A percentile compares a stretch with the other conserved stretches of the same genome.
These are phyloP conservation scores for Euphorbia neoarborescens DNA, from an alignment of 441 rosid species.

Conservation along the genomic window DNA sequence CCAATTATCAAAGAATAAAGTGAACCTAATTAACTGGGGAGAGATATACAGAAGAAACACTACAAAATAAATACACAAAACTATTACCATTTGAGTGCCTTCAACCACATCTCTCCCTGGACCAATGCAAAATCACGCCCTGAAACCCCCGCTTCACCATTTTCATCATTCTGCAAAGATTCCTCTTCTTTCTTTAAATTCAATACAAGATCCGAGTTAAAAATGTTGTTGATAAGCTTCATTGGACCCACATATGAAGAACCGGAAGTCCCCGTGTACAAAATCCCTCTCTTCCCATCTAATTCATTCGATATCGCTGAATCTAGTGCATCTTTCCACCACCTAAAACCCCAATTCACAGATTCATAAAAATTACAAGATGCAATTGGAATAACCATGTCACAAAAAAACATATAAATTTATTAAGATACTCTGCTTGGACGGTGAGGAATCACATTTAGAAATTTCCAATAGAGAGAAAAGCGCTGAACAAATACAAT, in stretches of 20 bases:
- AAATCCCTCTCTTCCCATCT: conserved; percentile 52
- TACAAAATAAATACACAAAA: conserved; percentile 12
- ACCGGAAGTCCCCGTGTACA: conserved; percentile 59
- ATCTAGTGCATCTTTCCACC: conserved; percentile 85
- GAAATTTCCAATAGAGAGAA: background rate
- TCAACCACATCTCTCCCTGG: conserved; percentile 89
- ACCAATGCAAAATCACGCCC: conserved; percentile 94
- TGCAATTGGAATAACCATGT: background rate
- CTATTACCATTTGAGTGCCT: conserved; percentile 82
- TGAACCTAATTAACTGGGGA: background rate
- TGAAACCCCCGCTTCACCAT: conserved; percentile 68
- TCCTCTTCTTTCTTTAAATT: conserved; percentile 70
- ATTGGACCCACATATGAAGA: conserved; percentile 72
- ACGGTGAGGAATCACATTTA: background rate
- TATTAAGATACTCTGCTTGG: background rate
- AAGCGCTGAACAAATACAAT: background rate
- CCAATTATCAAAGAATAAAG: background rate
- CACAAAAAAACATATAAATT: background rate
- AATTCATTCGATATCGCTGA: conserved; percentile 34
- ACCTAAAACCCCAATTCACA: conserved; percentile 38
- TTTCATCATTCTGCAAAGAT: conserved; percentile 39
- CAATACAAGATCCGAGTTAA: conserved; percentile 71
- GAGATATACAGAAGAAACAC: background rate
- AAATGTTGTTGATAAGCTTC: conserved; percentile 88
- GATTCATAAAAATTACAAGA: conserved; percentile 13